Conservation (phyloP, 257 asterid species). For the Paraleonurus japonicus region DNA sequence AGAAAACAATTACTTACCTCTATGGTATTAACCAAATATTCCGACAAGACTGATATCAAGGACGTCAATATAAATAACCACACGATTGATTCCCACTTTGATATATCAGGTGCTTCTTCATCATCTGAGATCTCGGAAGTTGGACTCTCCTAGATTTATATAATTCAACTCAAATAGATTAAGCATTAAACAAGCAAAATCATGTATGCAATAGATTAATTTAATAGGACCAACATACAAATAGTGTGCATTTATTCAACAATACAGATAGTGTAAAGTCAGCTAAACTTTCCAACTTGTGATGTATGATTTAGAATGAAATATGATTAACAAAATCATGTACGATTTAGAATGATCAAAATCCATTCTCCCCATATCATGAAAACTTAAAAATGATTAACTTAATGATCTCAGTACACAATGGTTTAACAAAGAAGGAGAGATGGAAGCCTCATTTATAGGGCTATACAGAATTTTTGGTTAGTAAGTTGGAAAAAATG, state of each 20-base stretch:
- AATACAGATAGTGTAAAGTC: not conserved
- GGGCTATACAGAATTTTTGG: constrained; percentile 54
- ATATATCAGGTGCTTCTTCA: constrained; percentile 59
- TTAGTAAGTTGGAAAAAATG: constrained; percentile 67
- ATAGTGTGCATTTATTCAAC: constrained; percentile 2
- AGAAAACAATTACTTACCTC: constrained; percentile 43
- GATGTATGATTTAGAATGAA: not conserved
- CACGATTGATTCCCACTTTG: constrained; percentile 64
- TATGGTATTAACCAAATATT: constrained; percentile 70
- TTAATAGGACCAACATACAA: not conserved
- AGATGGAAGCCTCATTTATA: constrained; percentile 52
- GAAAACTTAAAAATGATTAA: not conserved
- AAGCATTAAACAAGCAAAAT: constrained; percentile 14
- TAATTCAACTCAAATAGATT: constrained; percentile 14
- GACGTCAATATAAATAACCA: constrained; percentile 67
- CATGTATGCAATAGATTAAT: not conserved
- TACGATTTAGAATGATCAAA: not conserved
- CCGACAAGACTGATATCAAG: constrained; percentile 64
- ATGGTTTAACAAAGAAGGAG: not conserved
- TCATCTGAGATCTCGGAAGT: constrained; percentile 42
- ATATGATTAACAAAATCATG: not conserved
- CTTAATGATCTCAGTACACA: not conserved
- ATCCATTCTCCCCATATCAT: not conserved
- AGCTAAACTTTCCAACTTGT: not conserved
- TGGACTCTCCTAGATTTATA: constrained; percentile 43